Evolutionary conservation across 2,329 filamentous ascomycete genomes (phyloP).

Genomic region (Trichoderma aggressivum): DNA sequence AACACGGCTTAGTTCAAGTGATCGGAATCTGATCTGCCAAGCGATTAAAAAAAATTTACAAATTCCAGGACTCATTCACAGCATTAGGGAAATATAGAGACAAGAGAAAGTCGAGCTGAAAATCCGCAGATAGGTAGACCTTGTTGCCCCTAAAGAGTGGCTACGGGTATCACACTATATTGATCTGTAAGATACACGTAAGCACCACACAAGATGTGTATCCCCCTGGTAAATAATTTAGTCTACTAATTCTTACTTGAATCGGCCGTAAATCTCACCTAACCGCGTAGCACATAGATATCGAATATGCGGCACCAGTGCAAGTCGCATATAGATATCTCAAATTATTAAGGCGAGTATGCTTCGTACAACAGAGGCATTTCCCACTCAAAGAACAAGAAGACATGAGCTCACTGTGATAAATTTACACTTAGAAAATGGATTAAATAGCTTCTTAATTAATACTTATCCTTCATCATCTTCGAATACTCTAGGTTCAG

Average conservation of each 20-base stretch:
- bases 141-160: neutral
- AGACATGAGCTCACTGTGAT: neutral
- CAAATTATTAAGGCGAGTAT: neutral
- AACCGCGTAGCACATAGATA: neutral
- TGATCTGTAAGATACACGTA: conserved; percentile 1
- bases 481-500: neutral
- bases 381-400: neutral
- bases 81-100: too few relatives aligned
- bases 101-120: neutral
- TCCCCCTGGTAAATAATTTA: neutral
- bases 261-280: neutral
- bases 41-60: neutral
- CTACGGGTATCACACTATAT: neutral
- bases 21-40: neutral
- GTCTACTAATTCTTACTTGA: neutral
- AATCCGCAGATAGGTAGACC: neutral
- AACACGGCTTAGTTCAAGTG: neutral
- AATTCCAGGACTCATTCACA: too few relatives aligned
- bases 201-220: neutral
- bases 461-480: neutral
- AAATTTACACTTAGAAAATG: neutral
- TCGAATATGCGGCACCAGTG: neutral
- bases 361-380: accelerated
- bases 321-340: neutral
- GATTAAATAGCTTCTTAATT: neutral